A percentile compares a stretch with the other conserved stretches of the same genome.
Conservation (phyloP, 2,329 filamentous ascomycete genomes). For the Coniochaeta sp. region DNA sequence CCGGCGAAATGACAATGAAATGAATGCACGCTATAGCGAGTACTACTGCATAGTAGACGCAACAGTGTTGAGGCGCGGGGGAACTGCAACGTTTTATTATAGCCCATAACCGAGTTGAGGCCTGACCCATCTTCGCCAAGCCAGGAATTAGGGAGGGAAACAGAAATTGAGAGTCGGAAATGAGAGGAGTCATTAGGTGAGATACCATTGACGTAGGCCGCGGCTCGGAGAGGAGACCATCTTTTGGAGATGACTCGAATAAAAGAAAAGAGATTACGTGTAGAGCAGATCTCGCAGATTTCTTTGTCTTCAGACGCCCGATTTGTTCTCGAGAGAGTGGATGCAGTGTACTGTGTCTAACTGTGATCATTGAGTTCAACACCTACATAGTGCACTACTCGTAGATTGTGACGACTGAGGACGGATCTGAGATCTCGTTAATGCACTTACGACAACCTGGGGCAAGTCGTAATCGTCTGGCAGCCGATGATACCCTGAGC, state of each 20-base stretch:
- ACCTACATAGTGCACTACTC: not conserved
- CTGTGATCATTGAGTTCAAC: too few relatives aligned
- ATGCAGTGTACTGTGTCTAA: too few relatives aligned
- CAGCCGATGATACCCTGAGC: not conserved
- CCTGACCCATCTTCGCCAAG: not conserved
- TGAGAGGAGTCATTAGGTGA: not conserved
- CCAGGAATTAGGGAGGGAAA: not conserved
- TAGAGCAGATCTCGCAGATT: not conserved
- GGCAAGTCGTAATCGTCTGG: not conserved
- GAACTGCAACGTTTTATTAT: not conserved
- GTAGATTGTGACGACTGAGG: not conserved
- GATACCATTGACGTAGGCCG: not conserved
- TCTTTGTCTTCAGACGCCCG: not conserved
- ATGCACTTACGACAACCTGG: not conserved
- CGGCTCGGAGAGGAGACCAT: not conserved
- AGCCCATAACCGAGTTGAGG: not conserved
- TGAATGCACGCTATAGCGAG: not conserved
- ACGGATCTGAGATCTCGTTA: slow-evolving; percentile 2
- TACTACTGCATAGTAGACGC: not conserved
- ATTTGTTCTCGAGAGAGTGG: not conserved
- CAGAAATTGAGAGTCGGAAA: not conserved
- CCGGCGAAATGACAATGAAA: not conserved
- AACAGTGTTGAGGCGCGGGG: not conserved
- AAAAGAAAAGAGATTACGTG: not conserved
- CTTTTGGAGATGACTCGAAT: not conserved